Evolutionary conservation across 805 yeast genomes (phyloP).

Genomic region (Monosporozyma aerobia): DNA sequence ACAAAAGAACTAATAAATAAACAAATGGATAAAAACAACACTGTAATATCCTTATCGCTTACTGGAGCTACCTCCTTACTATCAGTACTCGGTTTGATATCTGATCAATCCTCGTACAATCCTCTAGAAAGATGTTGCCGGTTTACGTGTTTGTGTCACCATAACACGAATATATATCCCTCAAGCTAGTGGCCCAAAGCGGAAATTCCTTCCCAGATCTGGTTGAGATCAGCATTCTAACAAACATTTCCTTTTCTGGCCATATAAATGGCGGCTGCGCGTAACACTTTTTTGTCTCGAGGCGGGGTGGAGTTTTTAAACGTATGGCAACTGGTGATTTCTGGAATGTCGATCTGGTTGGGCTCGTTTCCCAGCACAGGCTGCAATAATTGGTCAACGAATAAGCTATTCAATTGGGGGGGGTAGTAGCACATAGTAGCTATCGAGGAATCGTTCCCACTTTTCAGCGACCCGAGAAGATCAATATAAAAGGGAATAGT

Average conservation of each 20-base stretch:
- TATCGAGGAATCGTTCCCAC: background rate
- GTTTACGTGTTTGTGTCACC: too few relatives aligned
- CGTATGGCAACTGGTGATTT: background rate
- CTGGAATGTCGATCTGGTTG: background rate
- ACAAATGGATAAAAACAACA: too few relatives aligned
- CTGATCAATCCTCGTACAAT: too few relatives aligned
- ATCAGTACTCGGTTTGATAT: too few relatives aligned
- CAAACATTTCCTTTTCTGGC: too few relatives aligned
- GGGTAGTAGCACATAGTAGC: background rate
- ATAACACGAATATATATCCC: too few relatives aligned
- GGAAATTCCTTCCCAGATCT: background rate
- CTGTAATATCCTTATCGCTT: too few relatives aligned
- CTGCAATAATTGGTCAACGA: background rate
- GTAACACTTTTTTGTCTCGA: background rate
- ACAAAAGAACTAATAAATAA: background rate
- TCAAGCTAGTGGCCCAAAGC: background rate
- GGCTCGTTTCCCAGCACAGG: background rate
- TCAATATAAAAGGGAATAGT: background rate
- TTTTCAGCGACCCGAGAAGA: too few relatives aligned
- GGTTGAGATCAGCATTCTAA: background rate
- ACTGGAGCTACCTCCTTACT: too few relatives aligned
- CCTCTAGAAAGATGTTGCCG: too few relatives aligned
- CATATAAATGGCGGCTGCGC: too few relatives aligned
- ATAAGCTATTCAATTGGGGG: background rate
- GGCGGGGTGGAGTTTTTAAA: background rate